Conservation (phyloP, 345 rosid genomes). For the Eucalyptus sp. region DNA sequence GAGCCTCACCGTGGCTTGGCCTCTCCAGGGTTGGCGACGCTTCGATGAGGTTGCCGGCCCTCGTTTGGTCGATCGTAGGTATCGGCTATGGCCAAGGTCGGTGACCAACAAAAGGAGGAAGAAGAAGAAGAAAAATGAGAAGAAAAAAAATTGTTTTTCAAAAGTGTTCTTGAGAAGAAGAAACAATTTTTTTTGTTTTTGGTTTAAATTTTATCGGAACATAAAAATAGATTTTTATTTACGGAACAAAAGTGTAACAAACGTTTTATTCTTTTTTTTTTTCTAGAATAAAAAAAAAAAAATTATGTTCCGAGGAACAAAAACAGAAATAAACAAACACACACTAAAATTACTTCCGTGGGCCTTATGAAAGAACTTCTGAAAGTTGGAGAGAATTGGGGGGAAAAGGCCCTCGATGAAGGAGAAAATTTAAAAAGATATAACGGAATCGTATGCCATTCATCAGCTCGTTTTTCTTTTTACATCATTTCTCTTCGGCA, state of each 20-base stretch:
- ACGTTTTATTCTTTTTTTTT: too few relatives aligned
- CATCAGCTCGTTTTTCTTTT: background rate
- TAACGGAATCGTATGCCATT: background rate
- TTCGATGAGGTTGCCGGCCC: too few relatives aligned
- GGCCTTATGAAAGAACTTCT: background rate
- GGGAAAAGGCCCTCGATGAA: background rate
- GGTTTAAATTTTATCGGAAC: fast-evolving
- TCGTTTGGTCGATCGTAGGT: too few relatives aligned
- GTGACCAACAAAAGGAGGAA: too few relatives aligned
- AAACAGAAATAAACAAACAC: too few relatives aligned
- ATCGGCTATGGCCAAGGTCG: too few relatives aligned
- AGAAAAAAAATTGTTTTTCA: too few relatives aligned
- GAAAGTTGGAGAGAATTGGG: background rate
- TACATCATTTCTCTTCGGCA: background rate
- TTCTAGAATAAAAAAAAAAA: fast-evolving
- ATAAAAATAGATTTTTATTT: too few relatives aligned
- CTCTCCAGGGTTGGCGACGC: fast-evolving
- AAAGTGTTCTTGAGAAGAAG: fast-evolving
- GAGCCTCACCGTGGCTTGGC: too few relatives aligned
- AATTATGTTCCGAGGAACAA: fast-evolving
- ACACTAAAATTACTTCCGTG: background rate
- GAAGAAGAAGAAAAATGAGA: too few relatives aligned
- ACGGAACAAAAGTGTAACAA: too few relatives aligned
- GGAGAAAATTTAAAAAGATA: background rate
- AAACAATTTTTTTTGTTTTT: too few relatives aligned